Evolutionary conservation across 306 rosid genomes (phyloP).

Genomic region (Alnus glutinosa): DNA sequence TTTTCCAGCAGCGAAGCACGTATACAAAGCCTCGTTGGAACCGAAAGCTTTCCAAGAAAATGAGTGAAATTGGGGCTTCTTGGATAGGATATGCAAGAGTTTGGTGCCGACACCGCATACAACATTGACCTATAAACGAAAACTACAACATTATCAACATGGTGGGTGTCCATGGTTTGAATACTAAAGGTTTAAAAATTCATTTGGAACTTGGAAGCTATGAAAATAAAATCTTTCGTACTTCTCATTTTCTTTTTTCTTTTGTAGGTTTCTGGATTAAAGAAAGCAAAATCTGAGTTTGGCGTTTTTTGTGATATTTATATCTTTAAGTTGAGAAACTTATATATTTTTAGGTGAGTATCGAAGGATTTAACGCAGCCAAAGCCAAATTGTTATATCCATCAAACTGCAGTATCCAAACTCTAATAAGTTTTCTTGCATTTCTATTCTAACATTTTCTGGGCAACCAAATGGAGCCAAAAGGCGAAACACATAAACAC

Average conservation of each 20-base stretch:
- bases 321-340: background rate
- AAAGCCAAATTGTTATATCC: background rate
- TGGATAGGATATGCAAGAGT: constrained; percentile 42
- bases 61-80: constrained; percentile 29
- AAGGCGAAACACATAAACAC: background rate
- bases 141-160: background rate
- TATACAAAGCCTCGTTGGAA: constrained; percentile 38
- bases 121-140: constrained; percentile 63
- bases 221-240: background rate
- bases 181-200: background rate
- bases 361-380: background rate
- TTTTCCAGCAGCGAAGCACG: constrained; percentile 53
- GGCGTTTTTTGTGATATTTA: background rate
- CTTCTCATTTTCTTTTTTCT: background rate
- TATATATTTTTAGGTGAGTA: too few relatives aligned
- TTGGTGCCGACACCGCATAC: constrained; percentile 47
- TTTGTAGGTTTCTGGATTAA: background rate
- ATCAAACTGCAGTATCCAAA: background rate
- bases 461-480: background rate
- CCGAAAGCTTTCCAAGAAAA: constrained; percentile 27
- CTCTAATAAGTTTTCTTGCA: background rate
- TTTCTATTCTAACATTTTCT: background rate
- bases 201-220: background rate
- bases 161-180: background rate
- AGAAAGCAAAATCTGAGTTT: background rate